phyloP scores from a whole-genome alignment of 306 rosid genomes.

The Cyclanthera cordifolia region DNA sequence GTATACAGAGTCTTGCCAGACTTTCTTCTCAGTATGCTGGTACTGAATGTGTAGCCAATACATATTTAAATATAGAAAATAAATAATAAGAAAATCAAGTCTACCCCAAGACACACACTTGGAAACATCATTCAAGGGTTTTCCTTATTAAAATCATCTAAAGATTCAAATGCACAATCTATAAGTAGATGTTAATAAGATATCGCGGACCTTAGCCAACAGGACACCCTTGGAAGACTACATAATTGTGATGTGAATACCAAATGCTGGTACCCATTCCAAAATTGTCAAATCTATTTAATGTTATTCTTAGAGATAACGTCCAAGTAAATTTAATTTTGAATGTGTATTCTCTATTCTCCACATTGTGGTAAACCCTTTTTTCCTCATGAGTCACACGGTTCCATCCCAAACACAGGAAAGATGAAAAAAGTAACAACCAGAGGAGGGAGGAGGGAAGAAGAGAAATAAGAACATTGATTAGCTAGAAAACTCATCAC shows the following conservation, averaged over 20 bases:
- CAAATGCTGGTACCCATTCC: neutral
- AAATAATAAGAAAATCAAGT: neutral
- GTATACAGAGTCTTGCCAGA: neutral
- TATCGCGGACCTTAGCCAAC: neutral
- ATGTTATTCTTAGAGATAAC: neutral
- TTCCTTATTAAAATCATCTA: neutral
- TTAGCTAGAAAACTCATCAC: slow-evolving; percentile 15
- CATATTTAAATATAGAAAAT: too few relatives aligned
- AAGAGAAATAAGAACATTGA: neutral
- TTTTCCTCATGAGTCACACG: neutral
- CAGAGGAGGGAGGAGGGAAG: neutral
- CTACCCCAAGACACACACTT: neutral
- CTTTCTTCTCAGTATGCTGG: neutral
- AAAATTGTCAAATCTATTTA: neutral
- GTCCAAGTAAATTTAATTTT: neutral
- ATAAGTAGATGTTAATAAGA: too few relatives aligned
- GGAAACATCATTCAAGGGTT: neutral
- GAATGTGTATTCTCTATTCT: neutral
- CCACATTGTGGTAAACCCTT: neutral
- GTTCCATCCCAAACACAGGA: neutral
- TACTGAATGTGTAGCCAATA: neutral
- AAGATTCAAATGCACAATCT: neutral
- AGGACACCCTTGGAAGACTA: neutral
- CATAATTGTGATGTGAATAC: neutral
- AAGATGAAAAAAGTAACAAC: neutral